Evolutionary conservation across 225 moss, liverwort and hornwort genomes (phyloP), one percentile per base, ranked within the genome.

Genomic region (Polytrichum formosum): DNA sequence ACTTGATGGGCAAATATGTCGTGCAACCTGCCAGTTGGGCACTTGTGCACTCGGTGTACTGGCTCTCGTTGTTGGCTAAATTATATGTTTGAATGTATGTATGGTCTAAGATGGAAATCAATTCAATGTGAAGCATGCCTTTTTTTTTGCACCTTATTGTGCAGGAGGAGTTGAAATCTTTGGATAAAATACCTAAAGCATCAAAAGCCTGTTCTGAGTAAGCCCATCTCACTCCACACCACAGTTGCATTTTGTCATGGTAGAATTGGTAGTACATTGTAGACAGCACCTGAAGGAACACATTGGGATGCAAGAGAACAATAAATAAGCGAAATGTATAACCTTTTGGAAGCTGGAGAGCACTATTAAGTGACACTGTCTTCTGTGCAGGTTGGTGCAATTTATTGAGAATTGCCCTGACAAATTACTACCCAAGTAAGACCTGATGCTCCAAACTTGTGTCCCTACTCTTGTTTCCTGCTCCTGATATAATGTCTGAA

Each of bases 391-490:
- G 75, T 68, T 88, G 66, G 80, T 85, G 74, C 68, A 62, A 18
- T 74, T 78, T 67, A 77, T 88, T 65, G 80, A 78, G 72, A 78
- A 67, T 75, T 75, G 75, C 65, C 26, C 69, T 60, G 88, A 88
- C 80, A 82, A 85, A 75, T 82, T 88, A 63, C 75, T 88, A 16
- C 82, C 80, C 23, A 72, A 71, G 88, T 88, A 85, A 85, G 88
- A 29, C 67, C 56, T 46, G 46, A 46, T 46, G 46, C 16, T 46
- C 19, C 64, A 35, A 66, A 66, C 27, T 37, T 8, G 4, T 13
- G 30, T 18, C 30, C 4, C 27, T 31, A 25, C 18, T 28, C 7
- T 4, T 64, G 18, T 25, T 25, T 64, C 10, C 17, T 4, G 6
- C 18, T 64, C 18, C 26, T 18, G 64, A 9, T 28, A 22, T 18